Base-by-base conservation (phyloP, 2,329 filamentous ascomycete genomes). In the Fusarium miscanthi region DNA sequence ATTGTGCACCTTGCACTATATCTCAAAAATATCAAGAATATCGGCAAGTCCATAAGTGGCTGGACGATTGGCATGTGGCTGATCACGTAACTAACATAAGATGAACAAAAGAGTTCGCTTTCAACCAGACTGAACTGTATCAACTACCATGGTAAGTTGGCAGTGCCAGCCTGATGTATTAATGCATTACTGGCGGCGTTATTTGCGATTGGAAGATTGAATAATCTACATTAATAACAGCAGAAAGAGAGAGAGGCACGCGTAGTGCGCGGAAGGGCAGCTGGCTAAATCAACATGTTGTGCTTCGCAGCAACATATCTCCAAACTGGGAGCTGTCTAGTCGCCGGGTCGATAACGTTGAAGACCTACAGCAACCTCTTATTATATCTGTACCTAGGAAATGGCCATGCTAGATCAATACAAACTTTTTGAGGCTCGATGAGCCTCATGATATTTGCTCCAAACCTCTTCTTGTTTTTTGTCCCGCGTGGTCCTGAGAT, bases 341-440 rank as follows among this genome's bases (percentile, higher is more conserved):
- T 40, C 33, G 41, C 21, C 27, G 33, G 41, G 41, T 54, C 51
- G 30, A 49, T 43, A 38, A 59, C 43, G 53, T 53, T 63, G 37
- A 49, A 52, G 51, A 59, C 54, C 42, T 67, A 30, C n/a, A 51
- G 63, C 70, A 70, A 58, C 63, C 51, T 63, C 60, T 62, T 56
- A 59, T 59, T 58, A 69, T 70, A 63, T 66, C 52, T 79, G 77
- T 79, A 80, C 69, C 68, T 80, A 80, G 76, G 73, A 70, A 69
- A 66, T 70, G 73, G 66, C 69, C 70, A 74, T 74, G 67, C 75
- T 78, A 79, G 75, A 79, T 76, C 59, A 80, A 80, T 80, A 80
- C 70, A 78, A 70, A 51, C 59, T 61, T 70, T 71, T 76, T 52
- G 51, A 31, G 68, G 62, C 63, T 63, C 52, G 53, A 63, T 37